Evolutionary conservation across 805 yeast species (phyloP).

Genomic region (Candida piceae): DNA sequence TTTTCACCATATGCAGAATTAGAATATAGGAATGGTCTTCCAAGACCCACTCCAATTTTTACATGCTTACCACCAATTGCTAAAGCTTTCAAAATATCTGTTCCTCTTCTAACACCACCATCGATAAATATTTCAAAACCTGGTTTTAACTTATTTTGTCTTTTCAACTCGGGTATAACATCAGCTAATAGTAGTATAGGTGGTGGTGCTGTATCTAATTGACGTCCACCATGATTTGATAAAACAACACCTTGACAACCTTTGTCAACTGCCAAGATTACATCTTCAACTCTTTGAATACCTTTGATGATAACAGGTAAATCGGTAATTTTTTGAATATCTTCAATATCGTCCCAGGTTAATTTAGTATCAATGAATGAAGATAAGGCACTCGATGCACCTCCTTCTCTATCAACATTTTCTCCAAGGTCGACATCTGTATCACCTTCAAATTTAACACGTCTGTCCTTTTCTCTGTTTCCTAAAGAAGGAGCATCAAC

Average conservation of each 20-base stretch:
- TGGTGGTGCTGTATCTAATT: constrained; percentile 76
- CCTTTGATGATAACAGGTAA: constrained; percentile 76
- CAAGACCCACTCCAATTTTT: constrained; percentile 66
- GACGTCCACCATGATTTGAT: constrained; percentile 90
- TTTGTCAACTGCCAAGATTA: constrained; percentile 61
- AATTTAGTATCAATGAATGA: constrained; percentile 72
- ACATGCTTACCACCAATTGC: constrained; percentile 70
- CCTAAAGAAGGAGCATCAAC: constrained; percentile 94
- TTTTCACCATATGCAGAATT: constrained; percentile 58
- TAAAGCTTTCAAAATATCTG: constrained; percentile 60
- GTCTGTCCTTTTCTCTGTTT: constrained; percentile 65
- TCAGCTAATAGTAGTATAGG: constrained; percentile 74
- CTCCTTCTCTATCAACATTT: constrained; percentile 61
- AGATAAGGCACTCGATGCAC: constrained; percentile 85
- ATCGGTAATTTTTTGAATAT: constrained; percentile 50
- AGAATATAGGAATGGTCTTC: constrained; percentile 63
- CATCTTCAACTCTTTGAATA: constrained; percentile 80
- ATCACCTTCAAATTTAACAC: constrained; percentile 32
- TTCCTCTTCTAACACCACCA: constrained; percentile 67
- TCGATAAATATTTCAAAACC: constrained; percentile 57
- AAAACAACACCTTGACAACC: constrained; percentile 77
- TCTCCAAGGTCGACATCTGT: constrained; percentile 40
- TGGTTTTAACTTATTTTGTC: constrained; percentile 40
- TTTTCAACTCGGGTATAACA: constrained; percentile 46
- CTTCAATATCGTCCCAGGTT: constrained; percentile 59